phyloP scores from a whole-genome alignment of 305 asterid genomes.

The Rubia peregrina region DNA sequence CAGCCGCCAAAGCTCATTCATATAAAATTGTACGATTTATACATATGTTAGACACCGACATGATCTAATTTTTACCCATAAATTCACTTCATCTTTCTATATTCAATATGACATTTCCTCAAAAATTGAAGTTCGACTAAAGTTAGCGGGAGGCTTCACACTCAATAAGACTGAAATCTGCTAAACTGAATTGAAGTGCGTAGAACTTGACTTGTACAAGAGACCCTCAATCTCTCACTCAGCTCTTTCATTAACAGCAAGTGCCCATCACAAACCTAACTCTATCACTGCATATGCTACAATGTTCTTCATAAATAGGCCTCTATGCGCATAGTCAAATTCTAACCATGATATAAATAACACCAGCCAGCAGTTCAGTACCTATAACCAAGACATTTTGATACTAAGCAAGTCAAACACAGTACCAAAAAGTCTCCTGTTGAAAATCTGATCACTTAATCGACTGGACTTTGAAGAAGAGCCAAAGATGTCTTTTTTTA shows the following conservation, averaged over 20 bases:
- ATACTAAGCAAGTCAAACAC: conserved; percentile 30
- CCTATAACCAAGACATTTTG: conserved; percentile 10
- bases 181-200: too few relatives aligned
- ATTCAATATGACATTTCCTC: too few relatives aligned
- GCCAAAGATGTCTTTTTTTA: conserved; percentile 31
- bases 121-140: too few relatives aligned
- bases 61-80: too few relatives aligned
- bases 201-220: background rate
- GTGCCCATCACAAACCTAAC: background rate
- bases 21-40: too few relatives aligned
- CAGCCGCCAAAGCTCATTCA: too few relatives aligned
- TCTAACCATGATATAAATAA: background rate
- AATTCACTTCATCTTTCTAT: too few relatives aligned
- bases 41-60: too few relatives aligned
- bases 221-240: background rate
- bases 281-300: too few relatives aligned
- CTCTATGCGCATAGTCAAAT: background rate
- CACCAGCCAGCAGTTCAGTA: too few relatives aligned
- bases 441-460: conserved; percentile 32
- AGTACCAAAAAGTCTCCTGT: conserved; percentile 37
- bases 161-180: background rate
- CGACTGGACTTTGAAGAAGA: conserved; percentile 40
- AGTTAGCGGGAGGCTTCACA: too few relatives aligned
- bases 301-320: background rate
- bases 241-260: background rate